Evolutionary conservation across 345 rosid genomes (phyloP).

Genomic region (Aegle marmelos): DNA sequence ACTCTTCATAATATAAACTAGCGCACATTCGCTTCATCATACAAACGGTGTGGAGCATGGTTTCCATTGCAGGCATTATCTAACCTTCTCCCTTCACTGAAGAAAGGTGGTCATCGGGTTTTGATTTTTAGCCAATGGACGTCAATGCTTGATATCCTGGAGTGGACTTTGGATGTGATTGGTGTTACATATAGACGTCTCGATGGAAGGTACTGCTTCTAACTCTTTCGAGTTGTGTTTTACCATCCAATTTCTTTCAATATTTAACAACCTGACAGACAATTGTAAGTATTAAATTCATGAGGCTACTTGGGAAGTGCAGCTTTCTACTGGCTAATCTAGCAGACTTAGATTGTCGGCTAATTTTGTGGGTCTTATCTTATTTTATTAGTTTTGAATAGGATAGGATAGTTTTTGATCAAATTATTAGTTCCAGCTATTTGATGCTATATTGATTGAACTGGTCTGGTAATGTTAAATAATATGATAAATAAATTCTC

Average conservation of each 20-base stretch:
- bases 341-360: too few relatives aligned
- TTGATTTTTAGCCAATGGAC: slow-evolving; percentile 98
- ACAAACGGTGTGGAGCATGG: not conserved
- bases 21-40: not conserved
- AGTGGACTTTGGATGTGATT: slow-evolving; percentile 87
- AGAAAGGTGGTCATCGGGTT: slow-evolving; percentile 71
- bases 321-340: not conserved
- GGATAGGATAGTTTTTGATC: not conserved
- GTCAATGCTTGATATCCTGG: slow-evolving; percentile 95
- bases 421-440: too few relatives aligned
- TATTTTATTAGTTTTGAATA: too few relatives aligned
- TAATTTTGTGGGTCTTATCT: too few relatives aligned
- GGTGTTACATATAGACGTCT: slow-evolving; percentile 88
- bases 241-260: not conserved
- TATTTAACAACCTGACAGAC: not conserved
- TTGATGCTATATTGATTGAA: not conserved
- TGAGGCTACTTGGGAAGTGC: not conserved
- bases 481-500: too few relatives aligned
- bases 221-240: not conserved
- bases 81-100: slow-evolving; percentile 76
- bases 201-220: slow-evolving; percentile 69
- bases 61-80: slow-evolving; percentile 57
- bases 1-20: not conserved
- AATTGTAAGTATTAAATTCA: not conserved
- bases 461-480: not conserved